These are phyloP conservation scores for Rostrohypoxylon terebratum DNA, from an alignment of 495 filamentous ascomycete genomes.

Conservation along the genomic window DNA sequence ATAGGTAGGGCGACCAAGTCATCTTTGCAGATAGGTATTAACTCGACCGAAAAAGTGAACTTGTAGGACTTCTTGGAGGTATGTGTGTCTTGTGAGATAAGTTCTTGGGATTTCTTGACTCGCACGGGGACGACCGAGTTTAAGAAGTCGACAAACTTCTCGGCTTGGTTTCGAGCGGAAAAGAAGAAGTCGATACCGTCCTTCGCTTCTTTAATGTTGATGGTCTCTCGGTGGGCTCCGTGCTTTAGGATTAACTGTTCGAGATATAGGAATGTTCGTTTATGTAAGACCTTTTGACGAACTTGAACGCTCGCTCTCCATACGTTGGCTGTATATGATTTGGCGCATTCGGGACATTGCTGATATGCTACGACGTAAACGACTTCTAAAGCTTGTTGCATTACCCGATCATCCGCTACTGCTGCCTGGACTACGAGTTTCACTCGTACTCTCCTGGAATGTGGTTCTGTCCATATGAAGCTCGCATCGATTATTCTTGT, in stretches of 20 bases:
- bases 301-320: constrained; percentile 85
- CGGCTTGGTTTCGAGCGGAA: constrained; percentile 86
- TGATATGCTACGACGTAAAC: constrained; percentile 87
- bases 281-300: constrained; percentile 96
- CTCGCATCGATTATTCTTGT: constrained; percentile 93
- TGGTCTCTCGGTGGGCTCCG: constrained; percentile 88
- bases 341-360: constrained; percentile 91
- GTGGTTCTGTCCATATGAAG: constrained; percentile 98
- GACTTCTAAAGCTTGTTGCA: constrained; percentile 96
- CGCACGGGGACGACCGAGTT: constrained; percentile 80
- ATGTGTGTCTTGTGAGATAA: constrained; percentile 94
- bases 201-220: constrained; percentile 95
- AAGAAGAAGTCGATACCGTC: constrained; percentile 98
- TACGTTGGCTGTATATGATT: constrained; percentile 94
- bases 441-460: constrained; percentile 88
- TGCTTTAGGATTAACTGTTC: constrained; percentile 97
- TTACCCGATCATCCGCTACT: constrained; percentile 77
- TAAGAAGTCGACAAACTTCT: constrained; percentile 92
- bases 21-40: constrained; percentile 96
- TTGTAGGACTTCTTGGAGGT: constrained; percentile 91
- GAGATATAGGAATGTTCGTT: constrained; percentile 95
- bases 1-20: constrained; percentile 93
- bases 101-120: constrained; percentile 86
- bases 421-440: constrained; percentile 89
- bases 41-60: constrained; percentile 84